These are phyloP conservation scores for Eucalyptus curtisii DNA, from an alignment of 345 rosid species.

Conservation along the genomic window DNA sequence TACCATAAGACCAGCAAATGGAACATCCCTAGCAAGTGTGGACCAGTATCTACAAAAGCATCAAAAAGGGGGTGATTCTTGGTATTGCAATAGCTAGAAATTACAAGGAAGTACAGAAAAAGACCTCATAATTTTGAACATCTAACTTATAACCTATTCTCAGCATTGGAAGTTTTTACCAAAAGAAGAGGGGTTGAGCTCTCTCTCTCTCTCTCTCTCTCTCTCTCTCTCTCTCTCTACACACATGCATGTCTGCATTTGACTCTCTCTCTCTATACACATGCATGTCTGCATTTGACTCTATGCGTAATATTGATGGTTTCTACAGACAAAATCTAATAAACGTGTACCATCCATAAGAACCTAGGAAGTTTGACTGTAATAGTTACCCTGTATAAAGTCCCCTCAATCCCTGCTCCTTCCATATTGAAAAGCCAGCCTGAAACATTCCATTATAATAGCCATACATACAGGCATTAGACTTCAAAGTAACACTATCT, in stretches of 20 bases:
- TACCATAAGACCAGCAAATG: conserved; percentile 97
- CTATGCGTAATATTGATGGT: neutral
- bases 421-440: conserved; percentile 79
- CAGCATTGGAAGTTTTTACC: neutral
- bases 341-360: neutral
- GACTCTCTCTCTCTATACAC: no score
- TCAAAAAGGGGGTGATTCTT: neutral
- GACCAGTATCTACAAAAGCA: conserved; percentile 56
- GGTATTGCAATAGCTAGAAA: neutral
- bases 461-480: conserved; percentile 50
- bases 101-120: neutral
- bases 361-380: neutral
- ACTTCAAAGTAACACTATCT: conserved; percentile 18
- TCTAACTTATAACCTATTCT: neutral
- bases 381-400: conserved; percentile 70
- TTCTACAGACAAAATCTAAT: neutral
- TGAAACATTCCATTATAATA: conserved; percentile 84
- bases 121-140: neutral
- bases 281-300: neutral
- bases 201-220: neutral
- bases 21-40: conserved; percentile 92
- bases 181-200: neutral
- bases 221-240: no score
- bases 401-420: conserved; percentile 80
- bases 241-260: no score